phyloP scores from a whole-genome alignment of 1,139 yeast genomes.

The Arxiozyma heterogenica region DNA sequence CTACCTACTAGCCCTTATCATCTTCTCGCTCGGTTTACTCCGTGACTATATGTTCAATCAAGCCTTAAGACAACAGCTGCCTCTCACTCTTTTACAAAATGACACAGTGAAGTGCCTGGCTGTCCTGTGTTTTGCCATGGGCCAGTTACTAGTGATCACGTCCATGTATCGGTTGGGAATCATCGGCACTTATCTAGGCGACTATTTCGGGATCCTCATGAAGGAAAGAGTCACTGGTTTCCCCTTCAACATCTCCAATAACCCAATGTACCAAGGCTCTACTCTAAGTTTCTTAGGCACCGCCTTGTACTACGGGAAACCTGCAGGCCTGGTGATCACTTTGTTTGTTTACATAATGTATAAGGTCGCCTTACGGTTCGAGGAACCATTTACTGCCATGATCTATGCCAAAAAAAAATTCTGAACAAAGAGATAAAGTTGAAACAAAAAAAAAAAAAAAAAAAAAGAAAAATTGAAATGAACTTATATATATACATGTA shows the following conservation, averaged over 20 bases:
- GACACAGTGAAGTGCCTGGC: slow-evolving; percentile 39
- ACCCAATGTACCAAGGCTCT: slow-evolving; percentile 96
- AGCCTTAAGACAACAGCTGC: slow-evolving; percentile 53
- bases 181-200: slow-evolving; percentile 94
- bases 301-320: slow-evolving; percentile 80
- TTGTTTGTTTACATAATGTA: slow-evolving; percentile 73
- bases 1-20: slow-evolving; percentile 69
- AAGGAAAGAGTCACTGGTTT: slow-evolving; percentile 81
- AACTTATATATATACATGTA: slow-evolving; percentile 1
- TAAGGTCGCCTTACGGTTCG: slow-evolving; percentile 71
- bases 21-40: slow-evolving; percentile 72
- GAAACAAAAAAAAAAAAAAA: slow-evolving; percentile 2
- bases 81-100: slow-evolving; percentile 36
- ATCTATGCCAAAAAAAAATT: slow-evolving; percentile 62
- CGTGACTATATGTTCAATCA: slow-evolving; percentile 70
- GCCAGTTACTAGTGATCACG: slow-evolving; percentile 68
- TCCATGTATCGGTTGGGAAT: slow-evolving; percentile 94
- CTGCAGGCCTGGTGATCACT: slow-evolving; percentile 73
- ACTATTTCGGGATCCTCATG: slow-evolving; percentile 94
- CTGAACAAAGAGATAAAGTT: too few relatives aligned
- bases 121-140: slow-evolving; percentile 44
- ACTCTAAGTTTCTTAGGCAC: slow-evolving; percentile 83
- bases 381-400: slow-evolving; percentile 91
- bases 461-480: not conserved
- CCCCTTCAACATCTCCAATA: slow-evolving; percentile 83